Base-by-base conservation (phyloP, 2,329 filamentous ascomycete species). In the Aspergillus sp. region DNA sequence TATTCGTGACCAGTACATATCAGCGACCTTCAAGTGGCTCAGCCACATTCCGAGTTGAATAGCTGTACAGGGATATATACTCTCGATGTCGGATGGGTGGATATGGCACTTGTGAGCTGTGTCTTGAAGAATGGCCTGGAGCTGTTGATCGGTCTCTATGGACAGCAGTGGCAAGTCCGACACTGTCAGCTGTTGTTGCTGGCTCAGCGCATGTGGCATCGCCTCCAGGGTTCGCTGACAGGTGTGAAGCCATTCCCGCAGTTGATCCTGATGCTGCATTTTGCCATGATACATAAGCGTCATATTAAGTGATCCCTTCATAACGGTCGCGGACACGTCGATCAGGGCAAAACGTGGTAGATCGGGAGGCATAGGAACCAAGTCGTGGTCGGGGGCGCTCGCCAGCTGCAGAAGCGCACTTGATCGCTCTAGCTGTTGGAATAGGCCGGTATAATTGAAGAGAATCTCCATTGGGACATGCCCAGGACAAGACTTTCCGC, bases 361-460 rank as follows among this genome's bases (percentile, higher is more conserved):
- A 12, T 15, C 35, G 12, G 35, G 4, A 15, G 35, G 35, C 12
- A 15, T 37, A 6, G 35, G 35, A 6, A 37, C 14, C 35, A 37
- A 15, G 14, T 37, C 35, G 12, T 37, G 35, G 35, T 37, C 35
- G 3, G 35, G 35, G 12, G 35, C 35, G 12, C 12, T 5, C 12
- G 35, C 35, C 3, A 37, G 35, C 6, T n/a, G 35, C 51, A 60
- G 53, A 58, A 64, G 23, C 57, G 50, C 59, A 11, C 58, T 60
- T 15, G 52, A 21, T 12, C 56, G 48, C 41, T 66, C 59, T 2
- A 60, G 44, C 19, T 64, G 59, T 35, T 66, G 65, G 35, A 61
- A 64, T 3, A 62, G 56, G 3, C 66, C 66, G 6, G 57, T 39
- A 12, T 68, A 68, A 31, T 68, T 68, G 37, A 68, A 68, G 3